phyloP scores from a whole-genome alignment of 768 basidiomycete genomes.

The Termitomyces sp. region DNA sequence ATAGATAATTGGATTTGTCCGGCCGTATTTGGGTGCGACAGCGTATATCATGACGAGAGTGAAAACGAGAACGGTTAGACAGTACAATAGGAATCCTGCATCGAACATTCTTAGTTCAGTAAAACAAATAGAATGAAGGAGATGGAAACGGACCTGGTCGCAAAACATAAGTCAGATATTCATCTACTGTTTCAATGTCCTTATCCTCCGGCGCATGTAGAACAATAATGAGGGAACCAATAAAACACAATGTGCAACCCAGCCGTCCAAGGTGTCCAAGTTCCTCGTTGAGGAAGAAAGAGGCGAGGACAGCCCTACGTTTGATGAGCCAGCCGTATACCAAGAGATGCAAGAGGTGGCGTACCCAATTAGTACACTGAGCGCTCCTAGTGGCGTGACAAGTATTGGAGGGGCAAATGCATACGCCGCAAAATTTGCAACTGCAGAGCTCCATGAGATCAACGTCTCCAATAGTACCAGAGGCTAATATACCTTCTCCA shows the following conservation, averaged over 20 bases:
- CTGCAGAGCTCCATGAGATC: conserved; percentile 28
- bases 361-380: conserved; percentile 95
- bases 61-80: conserved; percentile 80
- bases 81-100: conserved; percentile 87
- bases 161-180: conserved; percentile 89
- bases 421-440: conserved; percentile 93
- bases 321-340: not conserved
- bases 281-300: conserved; percentile 89
- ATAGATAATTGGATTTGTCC: conserved; percentile 86
- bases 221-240: conserved; percentile 92
- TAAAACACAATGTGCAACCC: conserved; percentile 78
- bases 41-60: conserved; percentile 83
- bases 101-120: not conserved
- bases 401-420: conserved; percentile 97
- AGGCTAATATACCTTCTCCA: conserved; percentile 68
- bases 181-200: conserved; percentile 87
- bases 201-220: conserved; percentile 97
- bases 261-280: conserved; percentile 89
- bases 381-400: conserved; percentile 96
- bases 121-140: not conserved
- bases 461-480: not conserved
- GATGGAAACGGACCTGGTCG: conserved; percentile 66
- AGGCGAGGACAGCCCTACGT: conserved; percentile 86
- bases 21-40: conserved; percentile 83
- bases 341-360: conserved; percentile 20